A percentile compares a stretch with the other conserved stretches of the same genome.
Evolutionary conservation across 768 basidiomycete genomes (phyloP).

Genomic region (Crucibulum laeve): DNA sequence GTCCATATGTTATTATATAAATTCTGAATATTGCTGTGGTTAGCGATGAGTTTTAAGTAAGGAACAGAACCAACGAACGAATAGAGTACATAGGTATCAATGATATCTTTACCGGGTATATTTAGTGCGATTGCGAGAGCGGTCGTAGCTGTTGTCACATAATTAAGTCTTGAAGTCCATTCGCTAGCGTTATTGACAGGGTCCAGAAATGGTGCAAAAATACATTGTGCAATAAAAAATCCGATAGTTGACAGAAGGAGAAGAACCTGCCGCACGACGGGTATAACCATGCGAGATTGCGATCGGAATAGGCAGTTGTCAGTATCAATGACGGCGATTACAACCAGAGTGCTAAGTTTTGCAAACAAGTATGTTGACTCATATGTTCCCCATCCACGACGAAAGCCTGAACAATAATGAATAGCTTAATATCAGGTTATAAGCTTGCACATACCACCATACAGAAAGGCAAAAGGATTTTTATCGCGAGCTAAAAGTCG

Average conservation of each 20-base stretch:
- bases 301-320: slow-evolving; percentile 72
- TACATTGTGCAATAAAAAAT: slow-evolving; percentile 61
- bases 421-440: neutral
- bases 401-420: slow-evolving; percentile 44
- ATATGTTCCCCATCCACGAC: slow-evolving; percentile 66
- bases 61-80: slow-evolving; percentile 36
- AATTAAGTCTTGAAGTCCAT: slow-evolving; percentile 69
- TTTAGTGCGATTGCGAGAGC: slow-evolving; percentile 61
- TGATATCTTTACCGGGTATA: slow-evolving; percentile 46
- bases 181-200: slow-evolving; percentile 74
- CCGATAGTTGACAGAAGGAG: slow-evolving; percentile 51
- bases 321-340: slow-evolving; percentile 62
- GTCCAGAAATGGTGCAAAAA: slow-evolving; percentile 60
- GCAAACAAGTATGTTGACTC: slow-evolving; percentile 62
- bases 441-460: slow-evolving; percentile 42
- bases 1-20: slow-evolving; percentile 59
- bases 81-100: slow-evolving; percentile 65
- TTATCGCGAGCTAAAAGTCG: slow-evolving; percentile 57
- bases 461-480: slow-evolving; percentile 70
- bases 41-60: slow-evolving; percentile 5
- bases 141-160: slow-evolving; percentile 58
- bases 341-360: slow-evolving; percentile 63
- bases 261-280: slow-evolving; percentile 56
- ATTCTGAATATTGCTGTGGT: slow-evolving; percentile 22
- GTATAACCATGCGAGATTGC: slow-evolving; percentile 42